Evolutionary conservation across 139 green algal species (phyloP), one percentile per base, ranked within the genome.

Genomic region (Closterium sp.): DNA sequence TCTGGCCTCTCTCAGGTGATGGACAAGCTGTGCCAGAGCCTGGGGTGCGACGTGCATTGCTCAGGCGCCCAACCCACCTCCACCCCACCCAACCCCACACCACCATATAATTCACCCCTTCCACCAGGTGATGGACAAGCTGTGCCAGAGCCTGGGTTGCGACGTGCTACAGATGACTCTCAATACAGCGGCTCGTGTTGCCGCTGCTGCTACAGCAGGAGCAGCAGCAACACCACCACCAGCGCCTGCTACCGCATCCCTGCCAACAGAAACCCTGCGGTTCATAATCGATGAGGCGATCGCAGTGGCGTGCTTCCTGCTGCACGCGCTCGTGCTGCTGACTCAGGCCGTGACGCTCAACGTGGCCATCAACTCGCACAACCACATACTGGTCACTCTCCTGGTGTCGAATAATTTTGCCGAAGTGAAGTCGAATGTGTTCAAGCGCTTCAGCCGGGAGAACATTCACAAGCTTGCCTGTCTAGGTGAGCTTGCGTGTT

Each of bases 331-430:
- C 50, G 84, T 96, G 21, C 92, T 96, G 86, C 62, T 96, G 79
- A 70, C 45, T 19, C 93, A 96, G 87, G 95, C 95, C 6, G 89
- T 96, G 19, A 94, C 95, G 17, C 70, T 96, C 38, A 96, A 96
- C 90, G 95, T 96, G 31, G 95, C 94, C 19, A 95, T 96, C 27
- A 96, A 96, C 88, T 93, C 50, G 13, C 89, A 94, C 92, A 95
- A 87, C 90, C 95, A 95, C 89, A 89, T 93, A 0, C 93, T 96
- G 38, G 88, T 96, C 21, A 91, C 95, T 6, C 70, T 96, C 21
- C 92, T 96, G 4, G 94, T 96, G 19, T 96, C 93, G 27, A 96
- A 96, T 90, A 96, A 96, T 88, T 96, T 96, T 88, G 89, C 62
- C 2, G 95, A 96, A 90, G 94, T 96, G 85, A 96, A 96, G 88